Conservation (phyloP, 768 basidiomycete species). For the Scleroderma citrinum region DNA sequence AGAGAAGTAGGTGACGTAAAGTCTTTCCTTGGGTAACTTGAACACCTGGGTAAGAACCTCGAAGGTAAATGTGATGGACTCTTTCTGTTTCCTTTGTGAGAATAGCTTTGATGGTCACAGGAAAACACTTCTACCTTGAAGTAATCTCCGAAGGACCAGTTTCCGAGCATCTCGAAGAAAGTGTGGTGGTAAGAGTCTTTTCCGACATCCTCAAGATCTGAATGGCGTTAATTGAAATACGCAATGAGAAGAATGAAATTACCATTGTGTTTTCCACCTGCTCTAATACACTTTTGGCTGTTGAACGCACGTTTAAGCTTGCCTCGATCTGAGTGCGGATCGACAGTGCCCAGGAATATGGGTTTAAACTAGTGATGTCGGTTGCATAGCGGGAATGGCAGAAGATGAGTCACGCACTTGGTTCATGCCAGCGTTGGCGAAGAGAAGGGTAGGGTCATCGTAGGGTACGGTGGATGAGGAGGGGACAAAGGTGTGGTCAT, state of each 20-base stretch:
- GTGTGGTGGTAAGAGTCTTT: conserved; percentile 98
- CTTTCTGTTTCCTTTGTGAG: conserved; percentile 52
- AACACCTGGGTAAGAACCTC: conserved; percentile 88
- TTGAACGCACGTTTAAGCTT: conserved; percentile 93
- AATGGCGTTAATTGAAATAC: conserved; percentile 3
- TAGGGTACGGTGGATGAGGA: conserved; percentile 93
- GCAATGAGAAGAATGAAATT: conserved; percentile 7
- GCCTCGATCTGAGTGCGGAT: conserved; percentile 87
- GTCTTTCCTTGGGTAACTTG: conserved; percentile 78
- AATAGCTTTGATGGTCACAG: neutral
- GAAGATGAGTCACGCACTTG: conserved; percentile 45
- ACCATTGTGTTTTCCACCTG: conserved; percentile 99
- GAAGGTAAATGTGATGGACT: conserved; percentile 92
- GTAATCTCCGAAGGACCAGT: conserved; percentile 99
- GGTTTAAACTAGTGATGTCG: conserved; percentile 71
- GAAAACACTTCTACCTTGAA: conserved; percentile 70
- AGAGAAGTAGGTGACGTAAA: conserved; percentile 98
- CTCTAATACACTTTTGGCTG: conserved; percentile 96
- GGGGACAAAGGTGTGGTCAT: conserved; percentile 82
- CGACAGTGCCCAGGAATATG: conserved; percentile 96
- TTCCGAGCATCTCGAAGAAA: conserved; percentile 99
- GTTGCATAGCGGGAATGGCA: neutral
- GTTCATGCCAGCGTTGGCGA: conserved; percentile 98
- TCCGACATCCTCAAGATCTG: conserved; percentile 97
- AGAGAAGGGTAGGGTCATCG: conserved; percentile 95